phyloP scores from a whole-genome alignment of 805 yeast genomes.

The Torulaspora maleeae region DNA sequence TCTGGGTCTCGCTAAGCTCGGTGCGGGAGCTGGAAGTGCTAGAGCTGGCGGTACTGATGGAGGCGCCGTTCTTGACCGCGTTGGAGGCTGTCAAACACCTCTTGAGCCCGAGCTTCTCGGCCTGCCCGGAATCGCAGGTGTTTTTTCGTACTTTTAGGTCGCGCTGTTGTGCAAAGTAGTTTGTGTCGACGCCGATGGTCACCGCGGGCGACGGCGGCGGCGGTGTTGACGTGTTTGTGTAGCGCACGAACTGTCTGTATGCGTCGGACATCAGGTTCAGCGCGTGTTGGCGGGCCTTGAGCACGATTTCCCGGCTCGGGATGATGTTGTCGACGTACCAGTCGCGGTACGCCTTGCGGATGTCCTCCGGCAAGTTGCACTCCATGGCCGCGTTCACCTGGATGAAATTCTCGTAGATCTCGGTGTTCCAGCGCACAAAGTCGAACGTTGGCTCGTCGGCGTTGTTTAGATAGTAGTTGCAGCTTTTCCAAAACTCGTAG shows the following conservation, averaged over 20 bases:
- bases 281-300: slow-evolving; percentile 26
- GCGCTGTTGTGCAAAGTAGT: slow-evolving; percentile 1
- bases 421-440: slow-evolving; percentile 21
- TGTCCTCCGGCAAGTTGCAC: slow-evolving; percentile 30
- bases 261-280: slow-evolving; percentile 28
- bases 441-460: slow-evolving; percentile 10
- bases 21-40: slow-evolving; percentile 6
- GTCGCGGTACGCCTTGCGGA: slow-evolving; percentile 20
- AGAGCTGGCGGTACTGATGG: slow-evolving; percentile 5
- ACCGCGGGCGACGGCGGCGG: slow-evolving; percentile 4
- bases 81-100: neutral
- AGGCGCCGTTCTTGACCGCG: neutral
- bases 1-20: slow-evolving; percentile 1
- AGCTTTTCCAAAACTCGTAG: slow-evolving; percentile 23
- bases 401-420: slow-evolving; percentile 25
- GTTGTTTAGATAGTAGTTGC: slow-evolving; percentile 10
- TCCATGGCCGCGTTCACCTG: slow-evolving; percentile 28
- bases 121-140: neutral
- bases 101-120: neutral
- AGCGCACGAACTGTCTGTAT: slow-evolving; percentile 19
- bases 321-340: slow-evolving; percentile 11
- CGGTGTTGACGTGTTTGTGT: slow-evolving; percentile 1
- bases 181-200: neutral
- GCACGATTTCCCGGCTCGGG: slow-evolving; percentile 21
- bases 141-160: slow-evolving; percentile 1